These are phyloP conservation scores for Gaultheria prostrata DNA, from an alignment of 148 eudicot genomes.

Conservation along the genomic window DNA sequence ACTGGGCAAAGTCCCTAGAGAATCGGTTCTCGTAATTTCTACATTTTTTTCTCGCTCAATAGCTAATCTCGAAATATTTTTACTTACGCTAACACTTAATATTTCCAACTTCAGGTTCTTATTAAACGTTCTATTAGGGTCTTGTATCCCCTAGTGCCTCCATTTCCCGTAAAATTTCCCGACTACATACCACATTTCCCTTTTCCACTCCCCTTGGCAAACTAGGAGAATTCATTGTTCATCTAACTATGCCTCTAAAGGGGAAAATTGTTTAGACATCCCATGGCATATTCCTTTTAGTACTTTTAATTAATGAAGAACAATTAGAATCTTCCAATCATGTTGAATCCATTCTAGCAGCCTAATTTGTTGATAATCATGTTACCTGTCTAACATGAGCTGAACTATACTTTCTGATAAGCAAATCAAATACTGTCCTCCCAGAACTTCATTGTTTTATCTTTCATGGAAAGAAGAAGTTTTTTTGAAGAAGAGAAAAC, in stretches of 20 bases:
- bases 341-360: neutral
- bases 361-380: neutral
- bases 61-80: neutral
- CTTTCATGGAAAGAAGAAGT: neutral
- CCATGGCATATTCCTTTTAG: neutral
- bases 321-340: neutral
- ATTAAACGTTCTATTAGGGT: neutral
- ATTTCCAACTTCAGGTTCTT: neutral
- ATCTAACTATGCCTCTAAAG: neutral
- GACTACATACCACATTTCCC: neutral
- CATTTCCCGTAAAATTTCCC: neutral
- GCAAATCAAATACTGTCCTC: neutral
- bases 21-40: neutral
- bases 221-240: neutral
- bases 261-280: neutral
- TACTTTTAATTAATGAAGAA: neutral
- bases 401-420: neutral
- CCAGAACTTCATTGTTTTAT: neutral
- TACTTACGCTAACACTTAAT: too few species aligned
- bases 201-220: neutral
- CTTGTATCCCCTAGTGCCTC: neutral
- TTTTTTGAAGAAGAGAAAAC: neutral
- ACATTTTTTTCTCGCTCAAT: neutral
- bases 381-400: neutral
- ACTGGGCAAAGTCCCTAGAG: neutral